Percentiles rank a stretch among this genome's conserved stretches.
These are phyloP conservation scores for Triticum turgidum DNA, from an alignment of 176 grass and related monocot species.

Conservation along the genomic window DNA sequence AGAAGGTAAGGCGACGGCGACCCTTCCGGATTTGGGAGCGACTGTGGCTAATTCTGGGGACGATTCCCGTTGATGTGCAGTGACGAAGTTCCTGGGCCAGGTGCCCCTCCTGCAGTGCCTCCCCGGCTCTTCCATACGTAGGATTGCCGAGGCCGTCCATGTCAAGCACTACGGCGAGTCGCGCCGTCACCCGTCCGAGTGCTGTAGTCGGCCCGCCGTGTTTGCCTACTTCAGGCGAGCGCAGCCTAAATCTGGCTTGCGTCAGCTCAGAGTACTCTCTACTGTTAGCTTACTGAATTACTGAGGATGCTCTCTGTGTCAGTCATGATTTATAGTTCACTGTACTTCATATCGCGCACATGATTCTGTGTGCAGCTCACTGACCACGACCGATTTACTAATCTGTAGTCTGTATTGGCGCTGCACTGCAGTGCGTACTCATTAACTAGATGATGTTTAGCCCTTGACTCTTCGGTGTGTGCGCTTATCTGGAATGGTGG, in stretches of 20 bases:
- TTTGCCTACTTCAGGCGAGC: neutral
- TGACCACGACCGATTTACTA: too few species aligned
- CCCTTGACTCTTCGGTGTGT: neutral
- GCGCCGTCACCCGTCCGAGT: neutral
- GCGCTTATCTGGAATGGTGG: neutral
- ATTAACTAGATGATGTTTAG: neutral
- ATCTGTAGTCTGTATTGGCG: neutral
- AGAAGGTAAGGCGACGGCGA: constrained; percentile 52
- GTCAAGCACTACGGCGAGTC: constrained; percentile 62
- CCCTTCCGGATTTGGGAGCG: constrained; percentile 28
- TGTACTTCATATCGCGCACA: neutral
- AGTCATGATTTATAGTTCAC: neutral
- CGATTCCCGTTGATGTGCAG: constrained; percentile 57
- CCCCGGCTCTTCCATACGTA: constrained; percentile 75
- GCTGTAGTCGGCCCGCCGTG: neutral
- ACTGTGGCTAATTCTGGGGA: constrained; percentile 25
- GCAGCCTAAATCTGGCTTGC: neutral
- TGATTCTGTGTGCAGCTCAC: neutral
- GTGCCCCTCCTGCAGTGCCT: constrained; percentile 80
- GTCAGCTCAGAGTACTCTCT: neutral
- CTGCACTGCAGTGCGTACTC: neutral
- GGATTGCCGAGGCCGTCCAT: constrained; percentile 62
- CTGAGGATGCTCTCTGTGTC: neutral
- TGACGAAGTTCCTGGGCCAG: constrained; percentile 75
- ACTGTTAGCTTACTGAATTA: too few species aligned